Conservation (phyloP, 441 rosid genomes). For the Daphne laureola region DNA sequence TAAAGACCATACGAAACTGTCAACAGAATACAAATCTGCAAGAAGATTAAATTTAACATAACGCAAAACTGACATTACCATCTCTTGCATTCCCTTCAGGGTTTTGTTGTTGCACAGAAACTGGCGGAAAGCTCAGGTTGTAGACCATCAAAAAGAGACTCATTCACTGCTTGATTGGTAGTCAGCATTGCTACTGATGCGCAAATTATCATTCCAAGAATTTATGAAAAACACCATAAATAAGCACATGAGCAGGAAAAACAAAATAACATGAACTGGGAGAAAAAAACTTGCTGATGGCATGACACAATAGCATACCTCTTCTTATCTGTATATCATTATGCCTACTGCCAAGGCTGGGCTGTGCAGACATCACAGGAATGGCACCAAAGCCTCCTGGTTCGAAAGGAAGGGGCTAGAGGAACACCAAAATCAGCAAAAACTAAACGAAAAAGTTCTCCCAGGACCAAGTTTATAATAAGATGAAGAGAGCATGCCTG, state of each 20-base stretch:
- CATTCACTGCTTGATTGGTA: conserved; percentile 32
- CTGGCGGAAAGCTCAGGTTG: conserved; percentile 32
- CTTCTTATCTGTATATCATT: conserved; percentile 76
- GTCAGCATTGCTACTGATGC: conserved; percentile 28
- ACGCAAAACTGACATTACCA: conserved; percentile 29
- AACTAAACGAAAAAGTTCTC: conserved; percentile 1
- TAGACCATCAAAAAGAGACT: conserved; percentile 23
- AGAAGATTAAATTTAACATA: conserved; percentile 5
- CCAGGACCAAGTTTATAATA: background rate
- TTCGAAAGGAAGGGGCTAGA: conserved; percentile 68
- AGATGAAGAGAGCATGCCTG: conserved; percentile 35
- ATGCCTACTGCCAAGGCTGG: conserved; percentile 48
- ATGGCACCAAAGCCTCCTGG: conserved; percentile 46
- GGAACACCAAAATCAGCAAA: conserved; percentile 18
- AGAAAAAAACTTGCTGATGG: conserved; percentile 1
- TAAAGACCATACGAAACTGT: background rate
- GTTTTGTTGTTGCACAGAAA: conserved; percentile 24
- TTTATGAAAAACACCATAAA: background rate
- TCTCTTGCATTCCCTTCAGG: conserved; percentile 27
- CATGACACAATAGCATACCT: conserved; percentile 24
- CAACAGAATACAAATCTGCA: background rate
- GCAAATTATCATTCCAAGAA: conserved; percentile 22
- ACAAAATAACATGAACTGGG: too few relatives aligned
- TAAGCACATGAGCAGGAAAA: conserved; percentile 1
- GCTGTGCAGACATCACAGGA: conserved; percentile 41